These are phyloP conservation scores for Boletus albobrunnescens DNA, from an alignment of 1,284 basidiomycete species.

Conservation along the genomic window DNA sequence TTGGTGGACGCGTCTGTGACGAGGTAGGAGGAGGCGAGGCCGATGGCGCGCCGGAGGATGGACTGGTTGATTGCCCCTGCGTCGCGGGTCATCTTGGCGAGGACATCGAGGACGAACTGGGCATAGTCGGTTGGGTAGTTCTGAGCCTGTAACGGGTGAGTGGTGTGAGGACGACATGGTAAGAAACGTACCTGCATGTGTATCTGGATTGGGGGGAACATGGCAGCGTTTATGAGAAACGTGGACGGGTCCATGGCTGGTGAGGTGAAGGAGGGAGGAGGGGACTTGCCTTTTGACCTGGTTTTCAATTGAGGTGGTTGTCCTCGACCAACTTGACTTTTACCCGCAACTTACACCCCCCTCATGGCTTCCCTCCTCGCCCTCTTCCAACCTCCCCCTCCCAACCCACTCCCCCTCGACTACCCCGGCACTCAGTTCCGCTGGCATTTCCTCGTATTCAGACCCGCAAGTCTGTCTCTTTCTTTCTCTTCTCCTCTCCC, in stretches of 20 bases:
- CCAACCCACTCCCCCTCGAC: slow-evolving; percentile 42
- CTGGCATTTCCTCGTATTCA: slow-evolving; percentile 75
- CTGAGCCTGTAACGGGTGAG: slow-evolving; percentile 23
- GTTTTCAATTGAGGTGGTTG: slow-evolving; percentile 14
- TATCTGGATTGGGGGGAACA: slow-evolving; percentile 26
- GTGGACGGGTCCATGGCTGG: slow-evolving; percentile 28
- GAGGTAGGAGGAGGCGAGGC: slow-evolving; percentile 69
- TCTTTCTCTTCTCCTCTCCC: rapidly evolving
- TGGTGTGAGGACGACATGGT: neutral
- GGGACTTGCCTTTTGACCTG: slow-evolving; percentile 11
- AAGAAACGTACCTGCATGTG: slow-evolving; percentile 29
- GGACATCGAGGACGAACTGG: slow-evolving; percentile 51
- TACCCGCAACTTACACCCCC: too few species aligned
- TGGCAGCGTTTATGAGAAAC: slow-evolving; percentile 18
- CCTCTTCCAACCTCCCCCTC: slow-evolving; percentile 40
- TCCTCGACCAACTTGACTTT: slow-evolving; percentile 6
- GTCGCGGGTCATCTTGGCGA: slow-evolving; percentile 49
- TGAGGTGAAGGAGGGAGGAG: neutral
- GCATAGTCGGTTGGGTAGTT: slow-evolving; percentile 54
- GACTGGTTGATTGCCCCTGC: slow-evolving; percentile 54
- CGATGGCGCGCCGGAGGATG: slow-evolving; percentile 59
- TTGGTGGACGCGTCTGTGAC: slow-evolving; percentile 68
- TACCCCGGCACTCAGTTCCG: slow-evolving; percentile 63
- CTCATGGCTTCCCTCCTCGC: slow-evolving; percentile 34
- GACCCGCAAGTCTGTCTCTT: slow-evolving; percentile 61